These are phyloP conservation scores for Hamigera avellanea DNA, from an alignment of 495 filamentous ascomycete species.

Conservation along the genomic window DNA sequence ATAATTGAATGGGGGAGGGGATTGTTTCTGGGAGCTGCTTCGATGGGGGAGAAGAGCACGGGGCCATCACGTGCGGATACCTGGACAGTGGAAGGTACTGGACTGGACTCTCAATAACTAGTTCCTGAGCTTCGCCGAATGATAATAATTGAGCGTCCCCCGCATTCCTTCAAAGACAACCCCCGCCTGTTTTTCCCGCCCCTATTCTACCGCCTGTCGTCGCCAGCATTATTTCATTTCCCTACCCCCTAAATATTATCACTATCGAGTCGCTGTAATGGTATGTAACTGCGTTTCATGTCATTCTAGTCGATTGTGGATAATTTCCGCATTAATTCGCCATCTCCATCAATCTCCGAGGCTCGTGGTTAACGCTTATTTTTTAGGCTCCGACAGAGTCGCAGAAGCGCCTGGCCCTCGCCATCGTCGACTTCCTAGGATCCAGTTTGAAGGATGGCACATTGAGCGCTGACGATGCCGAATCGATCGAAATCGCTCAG, in stretches of 20 bases:
- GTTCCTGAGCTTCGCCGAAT: no score
- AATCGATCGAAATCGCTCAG: conserved; percentile 82
- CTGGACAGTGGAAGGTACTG: no score
- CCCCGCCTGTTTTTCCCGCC: no score
- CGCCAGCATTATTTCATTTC: neutral
- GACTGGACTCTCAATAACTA: no score
- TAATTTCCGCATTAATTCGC: no score
- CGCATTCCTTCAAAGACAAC: conserved; percentile 7
- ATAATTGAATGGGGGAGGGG: no score
- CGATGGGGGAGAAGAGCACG: conserved; percentile 1
- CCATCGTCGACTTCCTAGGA: conserved; percentile 89
- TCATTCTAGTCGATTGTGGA: no score
- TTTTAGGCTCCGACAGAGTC: conserved; percentile 49
- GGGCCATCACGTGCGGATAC: conserved; percentile 17
- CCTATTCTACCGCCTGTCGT: neutral
- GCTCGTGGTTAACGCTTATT: neutral
- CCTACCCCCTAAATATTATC: neutral
- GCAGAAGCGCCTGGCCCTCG: conserved; percentile 93
- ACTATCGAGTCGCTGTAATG: conserved; percentile 5
- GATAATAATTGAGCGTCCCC: conserved; percentile 6
- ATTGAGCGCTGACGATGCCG: conserved; percentile 71
- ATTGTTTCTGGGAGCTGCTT: no score
- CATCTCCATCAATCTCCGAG: no score
- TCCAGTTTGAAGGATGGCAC: conserved; percentile 82
- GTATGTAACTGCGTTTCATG: conserved; percentile 1